Evolutionary conservation across 441 rosid genomes (phyloP).

Genomic region (Pelargonium fulgidum): DNA sequence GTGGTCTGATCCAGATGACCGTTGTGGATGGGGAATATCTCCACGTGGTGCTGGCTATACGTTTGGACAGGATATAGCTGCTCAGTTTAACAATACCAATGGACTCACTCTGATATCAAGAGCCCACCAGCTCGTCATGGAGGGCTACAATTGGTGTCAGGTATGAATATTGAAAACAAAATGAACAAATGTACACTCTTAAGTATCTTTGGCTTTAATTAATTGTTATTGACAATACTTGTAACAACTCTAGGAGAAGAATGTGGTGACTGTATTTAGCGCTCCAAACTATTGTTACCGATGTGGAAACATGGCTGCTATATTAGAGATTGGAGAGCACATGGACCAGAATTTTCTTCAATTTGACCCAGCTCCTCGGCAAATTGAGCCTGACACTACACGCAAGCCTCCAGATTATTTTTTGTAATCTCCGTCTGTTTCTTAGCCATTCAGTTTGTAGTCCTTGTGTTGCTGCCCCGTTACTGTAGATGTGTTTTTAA

Average conservation of each 20-base stretch:
- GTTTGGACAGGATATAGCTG: slow-evolving; percentile 17
- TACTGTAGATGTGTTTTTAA: slow-evolving; percentile 55
- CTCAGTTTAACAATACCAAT: slow-evolving; percentile 21
- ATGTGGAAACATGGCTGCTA: background rate
- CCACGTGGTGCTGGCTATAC: slow-evolving; percentile 15
- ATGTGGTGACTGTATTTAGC: slow-evolving; percentile 28
- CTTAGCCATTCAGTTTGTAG: slow-evolving; percentile 40
- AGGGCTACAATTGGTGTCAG: slow-evolving; percentile 51
- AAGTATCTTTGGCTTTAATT: too few species aligned
- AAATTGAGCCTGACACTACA: slow-evolving; percentile 88
- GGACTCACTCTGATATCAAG: slow-evolving; percentile 17
- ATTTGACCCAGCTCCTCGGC: slow-evolving; percentile 32
- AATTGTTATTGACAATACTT: too few species aligned
- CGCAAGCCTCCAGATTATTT: slow-evolving; percentile 99
- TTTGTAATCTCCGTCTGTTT: slow-evolving; percentile 48
- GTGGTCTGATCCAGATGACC: slow-evolving; percentile 16
- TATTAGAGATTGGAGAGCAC: background rate
- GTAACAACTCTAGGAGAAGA: slow-evolving; percentile 96
- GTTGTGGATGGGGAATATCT: slow-evolving; percentile 13
- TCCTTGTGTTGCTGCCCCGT: slow-evolving; percentile 38
- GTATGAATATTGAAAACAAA: slow-evolving; percentile 37
- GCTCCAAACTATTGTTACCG: slow-evolving; percentile 70
- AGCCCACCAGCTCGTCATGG: slow-evolving; percentile 26
- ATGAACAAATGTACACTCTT: too few species aligned
- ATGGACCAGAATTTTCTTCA: background rate